Percentiles rank a stretch among this genome's conserved stretches.
phyloP scores from a whole-genome alignment of 2,329 filamentous ascomycete species.

The Eurotiales sp. region DNA sequence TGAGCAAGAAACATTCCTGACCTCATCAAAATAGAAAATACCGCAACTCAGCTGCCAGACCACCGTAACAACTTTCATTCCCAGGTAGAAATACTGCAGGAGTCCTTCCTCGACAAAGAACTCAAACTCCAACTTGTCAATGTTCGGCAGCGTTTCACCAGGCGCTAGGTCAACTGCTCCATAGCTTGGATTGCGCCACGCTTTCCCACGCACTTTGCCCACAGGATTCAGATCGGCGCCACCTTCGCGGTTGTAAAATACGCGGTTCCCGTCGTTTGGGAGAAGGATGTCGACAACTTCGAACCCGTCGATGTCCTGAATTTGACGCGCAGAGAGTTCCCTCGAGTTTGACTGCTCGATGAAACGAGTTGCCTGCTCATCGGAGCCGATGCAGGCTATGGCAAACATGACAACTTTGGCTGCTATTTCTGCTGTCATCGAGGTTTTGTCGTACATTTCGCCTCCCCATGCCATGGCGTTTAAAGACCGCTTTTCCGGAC shows the following conservation, averaged over 20 bases:
- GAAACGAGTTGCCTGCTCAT: constrained; percentile 37
- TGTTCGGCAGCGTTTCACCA: constrained; percentile 24
- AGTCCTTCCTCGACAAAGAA: constrained; percentile 67
- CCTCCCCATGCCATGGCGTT: constrained; percentile 33
- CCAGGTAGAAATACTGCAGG: constrained; percentile 56
- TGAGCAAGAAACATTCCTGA: constrained; percentile 54
- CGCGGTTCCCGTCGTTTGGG: constrained; percentile 42
- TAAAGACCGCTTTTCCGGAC: constrained; percentile 34
- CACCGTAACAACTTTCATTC: constrained; percentile 59
- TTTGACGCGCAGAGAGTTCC: constrained; percentile 39
- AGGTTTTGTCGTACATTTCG: constrained; percentile 27
- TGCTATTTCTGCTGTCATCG: constrained; percentile 46
- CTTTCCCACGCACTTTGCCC: constrained; percentile 52
- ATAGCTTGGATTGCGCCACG: constrained; percentile 45
- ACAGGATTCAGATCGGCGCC: constrained; percentile 47
- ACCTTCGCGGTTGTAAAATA: constrained; percentile 47
- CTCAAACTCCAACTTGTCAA: constrained; percentile 35
- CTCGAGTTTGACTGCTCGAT: constrained; percentile 30
- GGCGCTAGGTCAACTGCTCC: constrained; percentile 35
- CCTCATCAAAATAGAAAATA: constrained; percentile 60
- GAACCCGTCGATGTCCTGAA: constrained; percentile 54
- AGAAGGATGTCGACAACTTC: constrained; percentile 56
- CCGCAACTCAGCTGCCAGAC: constrained; percentile 59
- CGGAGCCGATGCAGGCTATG: constrained; percentile 45
- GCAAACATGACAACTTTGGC: constrained; percentile 49